Conservation (phyloP, 371 early-diverging fungal species). For the Rozella allomycis region DNA sequence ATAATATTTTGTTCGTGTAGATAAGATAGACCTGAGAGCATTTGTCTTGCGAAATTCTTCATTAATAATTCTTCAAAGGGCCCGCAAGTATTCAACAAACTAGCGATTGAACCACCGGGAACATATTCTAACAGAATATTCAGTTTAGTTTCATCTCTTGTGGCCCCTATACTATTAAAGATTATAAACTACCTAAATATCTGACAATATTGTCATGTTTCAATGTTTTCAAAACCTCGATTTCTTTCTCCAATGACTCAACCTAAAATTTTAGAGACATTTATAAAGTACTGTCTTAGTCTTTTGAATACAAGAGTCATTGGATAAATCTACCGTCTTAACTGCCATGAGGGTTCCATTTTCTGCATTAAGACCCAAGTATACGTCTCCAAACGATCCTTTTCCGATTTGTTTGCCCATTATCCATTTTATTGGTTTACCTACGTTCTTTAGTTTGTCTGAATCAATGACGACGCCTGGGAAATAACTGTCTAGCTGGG, state of each 20-base stretch:
- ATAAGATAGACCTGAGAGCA: conserved; percentile 77
- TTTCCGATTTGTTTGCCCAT: conserved; percentile 78
- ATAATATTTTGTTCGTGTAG: conserved; percentile 85
- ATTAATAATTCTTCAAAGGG: conserved; percentile 62
- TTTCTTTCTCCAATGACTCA: conserved; percentile 69
- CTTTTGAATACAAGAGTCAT: too few species aligned
- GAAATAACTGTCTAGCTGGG: not conserved
- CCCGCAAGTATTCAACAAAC: conserved; percentile 58
- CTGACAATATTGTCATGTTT: conserved; percentile 84
- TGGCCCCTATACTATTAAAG: conserved; percentile 1
- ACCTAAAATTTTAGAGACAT: too few species aligned
- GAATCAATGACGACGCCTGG: not conserved
- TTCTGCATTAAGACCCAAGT: conserved; percentile 57
- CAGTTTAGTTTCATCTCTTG: conserved; percentile 30
- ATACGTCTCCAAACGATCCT: conserved; percentile 94
- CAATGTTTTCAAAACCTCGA: conserved; percentile 62
- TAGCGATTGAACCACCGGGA: conserved; percentile 82
- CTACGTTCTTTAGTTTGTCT: not conserved
- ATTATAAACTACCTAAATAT: conserved; percentile 45
- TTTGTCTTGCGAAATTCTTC: conserved; percentile 66
- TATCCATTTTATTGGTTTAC: conserved; percentile 31
- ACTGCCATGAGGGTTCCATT: conserved; percentile 87
- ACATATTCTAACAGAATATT: conserved; percentile 96
- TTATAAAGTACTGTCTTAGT: too few species aligned
- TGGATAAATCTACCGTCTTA: conserved; percentile 84